Evolutionary conservation across 192 early-diverging fungal species (phyloP).

Genomic region (Coemansia sp.): DNA sequence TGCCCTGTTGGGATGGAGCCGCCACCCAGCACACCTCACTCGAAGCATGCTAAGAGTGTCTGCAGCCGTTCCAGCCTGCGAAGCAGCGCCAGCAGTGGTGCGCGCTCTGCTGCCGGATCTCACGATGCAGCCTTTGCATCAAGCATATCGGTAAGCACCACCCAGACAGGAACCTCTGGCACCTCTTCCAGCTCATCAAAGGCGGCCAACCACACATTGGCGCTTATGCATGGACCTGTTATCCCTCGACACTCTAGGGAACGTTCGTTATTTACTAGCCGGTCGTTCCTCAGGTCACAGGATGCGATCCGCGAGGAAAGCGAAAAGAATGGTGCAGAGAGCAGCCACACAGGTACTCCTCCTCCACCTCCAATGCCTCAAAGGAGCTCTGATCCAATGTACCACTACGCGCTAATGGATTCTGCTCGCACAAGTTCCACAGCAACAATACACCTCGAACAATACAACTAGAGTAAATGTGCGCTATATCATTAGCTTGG

Average conservation of each 20-base stretch:
- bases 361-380: not conserved
- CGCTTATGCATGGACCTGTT: slow-evolving; percentile 34
- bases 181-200: slow-evolving; percentile 17
- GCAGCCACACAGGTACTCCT: not conserved
- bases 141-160: slow-evolving; percentile 17
- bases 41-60: not conserved
- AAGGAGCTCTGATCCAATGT: slow-evolving; percentile 8
- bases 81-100: not conserved
- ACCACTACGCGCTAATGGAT: not conserved
- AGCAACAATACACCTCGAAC: slow-evolving; percentile 32
- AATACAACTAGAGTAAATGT: slow-evolving; percentile 10
- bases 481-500: too few relatives aligned
- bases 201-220: slow-evolving; percentile 21
- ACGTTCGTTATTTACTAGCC: slow-evolving; percentile 6
- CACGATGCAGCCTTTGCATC: not conserved
- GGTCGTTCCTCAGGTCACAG: slow-evolving; percentile 27
- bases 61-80: not conserved
- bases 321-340: not conserved
- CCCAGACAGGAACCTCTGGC: slow-evolving; percentile 11
- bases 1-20: not conserved
- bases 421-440: slow-evolving; percentile 19
- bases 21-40: not conserved
- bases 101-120: not conserved
- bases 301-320: slow-evolving; percentile 13
- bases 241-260: slow-evolving; percentile 32